phyloP scores from a whole-genome alignment of 345 rosid genomes.

The Gossypium rotundifolium region DNA sequence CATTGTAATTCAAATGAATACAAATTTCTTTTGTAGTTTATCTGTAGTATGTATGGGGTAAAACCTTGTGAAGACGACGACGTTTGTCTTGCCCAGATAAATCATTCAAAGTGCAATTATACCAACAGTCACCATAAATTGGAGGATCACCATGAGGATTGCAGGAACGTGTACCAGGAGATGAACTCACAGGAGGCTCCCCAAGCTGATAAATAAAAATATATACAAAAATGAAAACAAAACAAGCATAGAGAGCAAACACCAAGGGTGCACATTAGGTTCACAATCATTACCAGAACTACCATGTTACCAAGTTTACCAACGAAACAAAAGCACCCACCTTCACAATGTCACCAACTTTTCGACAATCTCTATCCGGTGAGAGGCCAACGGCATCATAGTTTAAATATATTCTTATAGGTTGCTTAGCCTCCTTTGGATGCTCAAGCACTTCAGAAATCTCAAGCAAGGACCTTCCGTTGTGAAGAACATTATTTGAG shows the following conservation, averaged over 20 bases:
- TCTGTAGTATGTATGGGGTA: neutral
- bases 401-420: conserved; percentile 87
- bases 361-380: conserved; percentile 75
- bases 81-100: conserved; percentile 86
- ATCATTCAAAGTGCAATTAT: conserved; percentile 90
- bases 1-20: neutral
- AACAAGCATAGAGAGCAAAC: conserved; percentile 8
- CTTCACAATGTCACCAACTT: conserved; percentile 86
- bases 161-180: conserved; percentile 56
- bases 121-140: conserved; percentile 91
- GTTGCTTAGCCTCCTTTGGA: conserved; percentile 59
- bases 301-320: neutral
- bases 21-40: neutral
- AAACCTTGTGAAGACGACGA: conserved; percentile 85
- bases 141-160: conserved; percentile 77
- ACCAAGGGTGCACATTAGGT: conserved; percentile 7
- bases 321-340: conserved; percentile 35
- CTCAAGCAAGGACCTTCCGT: conserved; percentile 77
- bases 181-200: conserved; percentile 63
- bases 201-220: conserved; percentile 55
- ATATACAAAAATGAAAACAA: neutral
- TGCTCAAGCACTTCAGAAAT: conserved; percentile 24
- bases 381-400: conserved; percentile 99
- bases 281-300: neutral
- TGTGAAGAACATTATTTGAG: conserved; percentile 34